Evolutionary conservation across 2,329 filamentous ascomycete genomes (phyloP).

Genomic region (Lomentospora prolificans): DNA sequence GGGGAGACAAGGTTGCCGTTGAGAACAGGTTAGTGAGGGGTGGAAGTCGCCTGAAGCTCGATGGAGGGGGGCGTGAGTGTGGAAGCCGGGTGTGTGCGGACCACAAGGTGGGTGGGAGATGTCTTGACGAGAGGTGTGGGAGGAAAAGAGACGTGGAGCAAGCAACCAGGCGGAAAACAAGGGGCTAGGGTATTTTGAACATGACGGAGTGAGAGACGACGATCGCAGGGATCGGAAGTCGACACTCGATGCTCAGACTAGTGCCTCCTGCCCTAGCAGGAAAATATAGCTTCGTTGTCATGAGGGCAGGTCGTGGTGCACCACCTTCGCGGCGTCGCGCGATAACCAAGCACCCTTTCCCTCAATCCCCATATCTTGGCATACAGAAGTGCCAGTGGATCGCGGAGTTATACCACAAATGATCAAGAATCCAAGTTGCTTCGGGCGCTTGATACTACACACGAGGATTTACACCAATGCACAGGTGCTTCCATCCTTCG

Average conservation of each 20-base stretch:
- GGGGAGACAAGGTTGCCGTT: neutral
- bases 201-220: neutral
- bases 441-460: neutral
- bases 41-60: neutral
- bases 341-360: neutral
- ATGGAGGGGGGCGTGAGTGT: neutral
- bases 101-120: neutral
- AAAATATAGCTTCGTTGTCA: neutral
- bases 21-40: no score
- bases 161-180: neutral
- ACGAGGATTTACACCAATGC: neutral
- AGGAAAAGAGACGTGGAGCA: neutral
- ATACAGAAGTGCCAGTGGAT: neutral
- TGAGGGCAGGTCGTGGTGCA: neutral
- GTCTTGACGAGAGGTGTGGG: neutral
- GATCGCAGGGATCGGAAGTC: neutral
- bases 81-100: neutral
- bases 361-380: neutral
- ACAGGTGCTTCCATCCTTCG: neutral
- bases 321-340: no score
- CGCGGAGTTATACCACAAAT: neutral
- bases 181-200: neutral
- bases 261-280: no score
- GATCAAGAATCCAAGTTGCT: neutral
- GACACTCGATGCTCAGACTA: neutral